Evolutionary conservation across 208 protist genomes (phyloP).

Genomic region (Trypanosoma cruzi): DNA sequence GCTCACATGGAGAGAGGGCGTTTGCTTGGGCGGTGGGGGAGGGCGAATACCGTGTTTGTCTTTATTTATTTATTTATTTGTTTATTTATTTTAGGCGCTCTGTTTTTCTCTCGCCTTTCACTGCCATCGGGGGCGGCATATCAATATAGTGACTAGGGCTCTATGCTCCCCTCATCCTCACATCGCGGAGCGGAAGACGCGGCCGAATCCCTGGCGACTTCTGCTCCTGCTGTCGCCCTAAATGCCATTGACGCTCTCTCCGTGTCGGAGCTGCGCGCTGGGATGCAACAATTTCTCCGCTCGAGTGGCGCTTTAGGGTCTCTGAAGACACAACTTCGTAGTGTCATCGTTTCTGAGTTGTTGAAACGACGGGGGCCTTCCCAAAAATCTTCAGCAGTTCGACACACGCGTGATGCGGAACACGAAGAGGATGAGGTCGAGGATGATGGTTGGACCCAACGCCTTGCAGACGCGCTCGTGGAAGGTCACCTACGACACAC

Average conservation of each 20-base stretch:
- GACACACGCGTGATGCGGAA: not conserved
- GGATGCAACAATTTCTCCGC: slow-evolving; percentile 77
- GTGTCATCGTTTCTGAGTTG: slow-evolving; percentile 75
- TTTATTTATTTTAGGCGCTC: not conserved
- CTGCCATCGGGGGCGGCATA: not conserved
- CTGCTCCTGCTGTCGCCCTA: not conserved
- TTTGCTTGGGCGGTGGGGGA: not conserved
- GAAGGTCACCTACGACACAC: slow-evolving; percentile 86
- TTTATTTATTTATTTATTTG: slow-evolving; percentile 29
- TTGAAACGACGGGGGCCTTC: slow-evolving; percentile 40
- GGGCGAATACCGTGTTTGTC: not conserved
- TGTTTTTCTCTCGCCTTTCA: slow-evolving; percentile 14
- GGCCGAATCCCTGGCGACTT: not conserved
- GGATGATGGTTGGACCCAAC: slow-evolving; percentile 43
- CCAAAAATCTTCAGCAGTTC: not conserved
- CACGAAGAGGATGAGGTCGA: slow-evolving; percentile 13
- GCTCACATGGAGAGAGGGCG: slow-evolving; percentile 2
- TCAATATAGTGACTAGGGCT: not conserved
- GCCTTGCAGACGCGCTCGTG: slow-evolving; percentile 70
- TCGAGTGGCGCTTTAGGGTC: slow-evolving; percentile 65
- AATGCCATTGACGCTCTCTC: slow-evolving; percentile 23
- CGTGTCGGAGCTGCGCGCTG: slow-evolving; percentile 68
- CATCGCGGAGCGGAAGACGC: not conserved
- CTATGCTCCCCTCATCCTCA: slow-evolving; percentile 11
- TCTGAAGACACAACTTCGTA: slow-evolving; percentile 87